These are phyloP conservation scores for Pestalotiopsis sp. DNA, from an alignment of 2,329 filamentous ascomycete species.

Conservation along the genomic window DNA sequence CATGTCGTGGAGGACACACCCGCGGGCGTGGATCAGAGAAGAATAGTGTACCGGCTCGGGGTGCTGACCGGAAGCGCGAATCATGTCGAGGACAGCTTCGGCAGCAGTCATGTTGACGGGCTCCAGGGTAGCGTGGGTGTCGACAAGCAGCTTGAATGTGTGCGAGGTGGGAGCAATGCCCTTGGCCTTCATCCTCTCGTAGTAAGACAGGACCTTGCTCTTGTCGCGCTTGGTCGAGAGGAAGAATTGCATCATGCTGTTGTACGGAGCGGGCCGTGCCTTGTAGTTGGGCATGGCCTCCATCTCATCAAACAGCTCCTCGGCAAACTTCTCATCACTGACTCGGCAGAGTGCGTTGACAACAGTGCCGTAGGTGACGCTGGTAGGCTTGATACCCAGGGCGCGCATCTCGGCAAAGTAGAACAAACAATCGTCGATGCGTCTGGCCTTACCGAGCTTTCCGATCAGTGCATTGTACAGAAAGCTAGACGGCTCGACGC, in stretches of 20 bases:
- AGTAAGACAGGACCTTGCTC: constrained; percentile 90
- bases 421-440: constrained; percentile 96
- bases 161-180: constrained; percentile 90
- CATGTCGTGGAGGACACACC: constrained; percentile 92
- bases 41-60: constrained; percentile 96
- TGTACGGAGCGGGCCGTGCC: constrained; percentile 94
- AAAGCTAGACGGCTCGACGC: constrained; percentile 95
- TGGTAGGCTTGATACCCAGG: constrained; percentile 90
- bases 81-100: constrained; percentile 78
- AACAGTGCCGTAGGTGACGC: constrained; percentile 96
- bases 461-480: constrained; percentile 98
- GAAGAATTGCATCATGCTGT: constrained; percentile 99
- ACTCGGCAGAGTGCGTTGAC: constrained; percentile 97
- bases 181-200: constrained; percentile 88
- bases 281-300: constrained; percentile 99
- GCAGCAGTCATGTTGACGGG: constrained; percentile 87
- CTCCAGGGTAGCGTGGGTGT: constrained; percentile 92
- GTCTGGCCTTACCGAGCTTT: constrained; percentile 95
- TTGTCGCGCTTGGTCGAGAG: constrained; percentile 96
- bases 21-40: constrained; percentile 92
- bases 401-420: constrained; percentile 98
- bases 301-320: constrained; percentile 99
- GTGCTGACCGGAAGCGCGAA: constrained; percentile 72
- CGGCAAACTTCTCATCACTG: constrained; percentile 95
- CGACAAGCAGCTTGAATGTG: constrained; percentile 96